These are phyloP conservation scores for Albugo candida DNA, from an alignment of 352 stramenopile genomes.

Conservation along the genomic window DNA sequence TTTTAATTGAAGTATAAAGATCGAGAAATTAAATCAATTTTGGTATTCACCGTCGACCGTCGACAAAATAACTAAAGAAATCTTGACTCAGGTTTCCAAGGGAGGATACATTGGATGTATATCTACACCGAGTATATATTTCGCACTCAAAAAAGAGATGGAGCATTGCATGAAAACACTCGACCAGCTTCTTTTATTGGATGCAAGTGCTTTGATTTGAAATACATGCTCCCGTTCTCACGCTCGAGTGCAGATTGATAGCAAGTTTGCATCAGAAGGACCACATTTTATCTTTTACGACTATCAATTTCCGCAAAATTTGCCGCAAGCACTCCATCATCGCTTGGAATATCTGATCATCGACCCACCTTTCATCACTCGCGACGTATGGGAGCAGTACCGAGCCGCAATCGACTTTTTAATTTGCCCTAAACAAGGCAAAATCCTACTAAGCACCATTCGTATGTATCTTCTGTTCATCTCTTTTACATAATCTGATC, in stretches of 20 bases:
- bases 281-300: slow-evolving; percentile 75
- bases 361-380: slow-evolving; percentile 90
- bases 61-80: slow-evolving; percentile 39
- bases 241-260: slow-evolving; percentile 40
- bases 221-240: not conserved
- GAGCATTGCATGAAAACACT: slow-evolving; percentile 2
- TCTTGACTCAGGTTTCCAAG: slow-evolving; percentile 25
- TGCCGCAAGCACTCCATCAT: slow-evolving; percentile 29
- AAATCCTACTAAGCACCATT: slow-evolving; percentile 83
- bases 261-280: slow-evolving; percentile 45
- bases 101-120: slow-evolving; percentile 69
- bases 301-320: slow-evolving; percentile 61
- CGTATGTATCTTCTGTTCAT: slow-evolving; percentile 12
- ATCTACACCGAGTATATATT: slow-evolving; percentile 88
- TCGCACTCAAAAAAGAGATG: slow-evolving; percentile 40
- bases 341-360: slow-evolving; percentile 85
- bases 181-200: slow-evolving; percentile 62
- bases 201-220: slow-evolving; percentile 32
- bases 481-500: slow-evolving; percentile 1
- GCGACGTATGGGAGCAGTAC: slow-evolving; percentile 84
- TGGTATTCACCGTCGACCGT: slow-evolving; percentile 87
- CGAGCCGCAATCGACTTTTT: slow-evolving; percentile 41
- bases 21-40: slow-evolving; percentile 91
- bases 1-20: slow-evolving; percentile 25
- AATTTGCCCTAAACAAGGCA: slow-evolving; percentile 25